Base-by-base conservation (phyloP, 2,329 filamentous ascomycete genomes). In the Cylindrodendrum hubeiense region DNA sequence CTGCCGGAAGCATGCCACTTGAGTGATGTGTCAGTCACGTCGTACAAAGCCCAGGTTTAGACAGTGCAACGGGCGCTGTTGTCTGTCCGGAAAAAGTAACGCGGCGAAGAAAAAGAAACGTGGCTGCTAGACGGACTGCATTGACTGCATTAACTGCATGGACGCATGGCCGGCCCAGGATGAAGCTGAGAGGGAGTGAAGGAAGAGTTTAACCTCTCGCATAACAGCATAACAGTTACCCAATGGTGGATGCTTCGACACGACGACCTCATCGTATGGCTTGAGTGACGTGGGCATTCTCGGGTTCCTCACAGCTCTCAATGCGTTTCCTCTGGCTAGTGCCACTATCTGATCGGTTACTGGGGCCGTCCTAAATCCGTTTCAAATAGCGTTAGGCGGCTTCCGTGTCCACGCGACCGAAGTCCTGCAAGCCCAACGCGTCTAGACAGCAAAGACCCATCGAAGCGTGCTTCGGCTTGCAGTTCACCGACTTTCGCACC, bases 401-500 rank as follows among this genome's bases (percentile, higher is more conserved):
- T 64, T 26, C 44, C 46, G 13, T 54, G 60, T 50, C 51, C 59
- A 72, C 57, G 54, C 57, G 65, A 66, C 64, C 30, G 50, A 53
- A 51, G 34, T 51, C 37, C 57, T 67, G 53, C 51, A 51, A 66
- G 66, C 54, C 66, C 57, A 52, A 39, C 54, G 46, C 54, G 53
- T 64, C 47, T 47, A 58, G 57, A 64, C 47, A 60, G 30, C 28
- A 53, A 22, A 62, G 60, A 60, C 64, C 65, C 65, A 61, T 65
- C 46, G 7, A 33, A 65, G 65, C 66, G 56, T 60, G 51, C 59
- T 60, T 57, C 49, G 55, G 44, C 44, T 57, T 63, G 19, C 60
- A 64, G n/a, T 69, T 69, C 67, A 71, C 68, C 68, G 68, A 71
- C 68, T 69, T 69, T 69, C 67, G 49, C 46, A 33, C 46, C 54